Evolutionary conservation across 2,329 filamentous ascomycete species (phyloP), one percentile per base, ranked within the genome.

Genomic region (Cladosporium sp.): DNA sequence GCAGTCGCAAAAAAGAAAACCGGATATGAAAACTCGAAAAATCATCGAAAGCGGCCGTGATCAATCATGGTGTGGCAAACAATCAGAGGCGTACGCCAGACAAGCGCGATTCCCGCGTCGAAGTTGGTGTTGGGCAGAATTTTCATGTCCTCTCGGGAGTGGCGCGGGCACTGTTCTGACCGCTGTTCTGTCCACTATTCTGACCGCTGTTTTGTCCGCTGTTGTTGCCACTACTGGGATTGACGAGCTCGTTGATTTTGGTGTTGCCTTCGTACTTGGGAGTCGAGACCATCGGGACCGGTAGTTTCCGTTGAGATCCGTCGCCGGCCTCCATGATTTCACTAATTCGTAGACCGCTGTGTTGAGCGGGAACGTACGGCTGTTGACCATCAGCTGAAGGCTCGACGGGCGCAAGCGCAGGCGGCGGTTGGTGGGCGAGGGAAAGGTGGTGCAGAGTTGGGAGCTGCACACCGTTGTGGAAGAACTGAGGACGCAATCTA

Each of bases 321-420:
- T 97, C 93, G 1, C 92, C 87, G 71, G 90, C 90, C 75, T 90
- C 92, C 82, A 98, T 95, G 75, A 98, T 98, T 77, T 98, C 94
- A 67, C 89, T 91, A 73, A 98, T 89, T 47, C 92, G 91, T 66
- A 96, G 87, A 49, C 93, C 93, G 65, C 84, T 86, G 38, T 83
- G 81, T 73, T 80, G 83, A 62, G 77, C 80, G n/a, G 84, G 84
- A 64, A 85, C 82, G 74, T 86, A 87, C 11, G 85, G 84, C 70
- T 84, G 84, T 70, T 86, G 85, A 38, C 83, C 84, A 67, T 88
- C 86, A 14, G 87, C 83, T 63, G 86, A 84, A 0, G 87, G 87
- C 75, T 92, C 89, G 86, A 92, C 90, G 2, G 89, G 89, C 12
- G 89, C 88, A 57, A 91, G 82, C 2, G 88, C 87, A 4, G 89